phyloP scores from a whole-genome alignment of 2,329 filamentous ascomycete genomes.

The Torrubiellomyces zombiae region DNA sequence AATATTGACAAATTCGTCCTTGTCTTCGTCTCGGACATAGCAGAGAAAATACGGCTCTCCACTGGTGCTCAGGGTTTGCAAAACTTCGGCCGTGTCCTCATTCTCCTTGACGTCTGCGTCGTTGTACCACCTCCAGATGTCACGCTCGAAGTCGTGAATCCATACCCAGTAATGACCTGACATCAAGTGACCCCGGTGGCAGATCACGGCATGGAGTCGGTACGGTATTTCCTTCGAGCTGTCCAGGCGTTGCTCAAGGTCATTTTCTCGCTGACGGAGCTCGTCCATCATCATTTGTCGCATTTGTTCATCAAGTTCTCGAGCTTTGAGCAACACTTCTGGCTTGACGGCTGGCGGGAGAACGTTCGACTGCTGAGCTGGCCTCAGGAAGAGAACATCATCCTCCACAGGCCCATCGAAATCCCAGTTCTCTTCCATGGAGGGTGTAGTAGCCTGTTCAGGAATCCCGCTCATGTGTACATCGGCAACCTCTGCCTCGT shows the following conservation, averaged over 20 bases:
- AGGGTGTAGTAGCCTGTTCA: too few species aligned
- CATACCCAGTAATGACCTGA: conserved; percentile 95
- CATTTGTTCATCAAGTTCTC: conserved; percentile 12
- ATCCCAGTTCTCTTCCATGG: conserved; percentile 16
- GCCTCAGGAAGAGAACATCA: conserved; percentile 15
- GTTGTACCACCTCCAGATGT: conserved; percentile 87
- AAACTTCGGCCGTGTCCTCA: conserved; percentile 49
- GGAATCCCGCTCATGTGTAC: conserved; percentile 2
- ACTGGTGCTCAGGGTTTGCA: conserved; percentile 45
- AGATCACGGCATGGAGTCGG: conserved; percentile 78
- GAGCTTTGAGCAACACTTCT: conserved; percentile 7
- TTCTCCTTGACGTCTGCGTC: conserved; percentile 63
- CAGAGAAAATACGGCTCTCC: conserved; percentile 74
- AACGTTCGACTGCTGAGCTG: conserved; percentile 2
- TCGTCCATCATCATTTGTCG: conserved; percentile 30
- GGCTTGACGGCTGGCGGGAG: conserved; percentile 1
- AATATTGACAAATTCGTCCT: conserved; percentile 33
- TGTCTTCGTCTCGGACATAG: conserved; percentile 56
- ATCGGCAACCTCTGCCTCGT: conserved; percentile 3
- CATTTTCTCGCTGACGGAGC: conserved; percentile 12
- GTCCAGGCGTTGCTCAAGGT: conserved; percentile 16
- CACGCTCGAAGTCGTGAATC: conserved; percentile 73
- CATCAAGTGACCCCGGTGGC: conserved; percentile 58
- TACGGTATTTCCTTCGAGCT: conserved; percentile 54
- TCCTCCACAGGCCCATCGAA: conserved; percentile 22